Percentiles rank a stretch among this genome's conserved stretches.
phyloP scores from a whole-genome alignment of 768 basidiomycete genomes.

The Lactarius indigo region DNA sequence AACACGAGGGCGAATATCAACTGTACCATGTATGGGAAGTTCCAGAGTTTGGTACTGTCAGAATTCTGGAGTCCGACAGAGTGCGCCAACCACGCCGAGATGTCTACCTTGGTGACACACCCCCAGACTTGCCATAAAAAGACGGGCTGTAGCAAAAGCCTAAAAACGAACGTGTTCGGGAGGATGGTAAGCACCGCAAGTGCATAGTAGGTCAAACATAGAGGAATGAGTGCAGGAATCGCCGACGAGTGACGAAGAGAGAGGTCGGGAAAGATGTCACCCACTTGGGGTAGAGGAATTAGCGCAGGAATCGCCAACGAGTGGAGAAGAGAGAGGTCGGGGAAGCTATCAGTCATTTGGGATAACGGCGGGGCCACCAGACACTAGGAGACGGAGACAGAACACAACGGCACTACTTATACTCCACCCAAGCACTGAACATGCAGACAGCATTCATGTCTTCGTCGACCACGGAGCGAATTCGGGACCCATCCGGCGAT shows the following conservation, averaged over 20 bases:
- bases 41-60: background rate
- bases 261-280: background rate
- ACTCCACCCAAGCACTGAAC: background rate
- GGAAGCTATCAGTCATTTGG: background rate
- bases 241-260: background rate
- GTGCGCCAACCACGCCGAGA: background rate
- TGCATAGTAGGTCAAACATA: constrained; percentile 7
- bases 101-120: background rate
- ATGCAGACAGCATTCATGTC: no score
- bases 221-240: background rate
- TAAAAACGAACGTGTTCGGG: background rate
- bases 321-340: background rate
- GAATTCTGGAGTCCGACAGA: no score
- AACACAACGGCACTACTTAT: background rate
- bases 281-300: background rate
- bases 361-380: background rate
- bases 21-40: constrained; percentile 6
- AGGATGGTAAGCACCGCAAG: constrained; percentile 8
- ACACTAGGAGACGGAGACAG: background rate
- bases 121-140: background rate
- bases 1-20: background rate
- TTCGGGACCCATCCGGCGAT: no score
- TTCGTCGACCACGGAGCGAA: no score
- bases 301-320: background rate
- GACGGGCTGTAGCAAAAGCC: constrained; percentile 1